A percentile compares a stretch with the other conserved stretches of the same genome.
These are phyloP conservation scores for Yarrowia phangngaensis DNA, from an alignment of 805 yeast species.

Conservation along the genomic window DNA sequence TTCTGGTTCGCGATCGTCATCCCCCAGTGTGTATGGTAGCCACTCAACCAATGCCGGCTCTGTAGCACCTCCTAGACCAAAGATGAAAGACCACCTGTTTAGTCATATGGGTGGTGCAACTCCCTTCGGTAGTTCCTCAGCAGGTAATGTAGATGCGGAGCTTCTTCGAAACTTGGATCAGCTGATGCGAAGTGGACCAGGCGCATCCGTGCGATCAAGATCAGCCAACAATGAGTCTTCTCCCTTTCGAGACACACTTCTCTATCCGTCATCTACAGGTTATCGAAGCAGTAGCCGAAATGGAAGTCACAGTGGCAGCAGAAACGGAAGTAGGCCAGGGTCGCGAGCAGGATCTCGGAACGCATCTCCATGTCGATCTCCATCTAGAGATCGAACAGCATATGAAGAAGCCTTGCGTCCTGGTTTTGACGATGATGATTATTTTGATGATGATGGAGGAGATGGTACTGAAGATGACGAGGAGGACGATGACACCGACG, in stretches of 20 bases:
- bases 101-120: conserved; percentile 19
- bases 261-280: conserved; percentile 6
- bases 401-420: conserved; percentile 19
- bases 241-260: conserved; percentile 9
- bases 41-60: conserved; percentile 19
- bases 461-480: conserved; percentile 60
- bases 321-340: conserved; percentile 18
- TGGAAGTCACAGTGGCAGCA: conserved; percentile 24
- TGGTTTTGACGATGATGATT: conserved; percentile 27
- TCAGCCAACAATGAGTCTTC: conserved; percentile 15
- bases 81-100: conserved; percentile 6
- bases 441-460: conserved; percentile 29
- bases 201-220: conserved; percentile 14
- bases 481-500: conserved; percentile 41
- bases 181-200: conserved; percentile 22
- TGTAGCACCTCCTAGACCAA: conserved; percentile 1
- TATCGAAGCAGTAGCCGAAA: conserved; percentile 28
- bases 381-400: conserved; percentile 7
- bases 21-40: conserved; percentile 16
- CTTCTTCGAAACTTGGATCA: conserved; percentile 20
- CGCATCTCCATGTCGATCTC: conserved; percentile 1
- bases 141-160: conserved; percentile 17
- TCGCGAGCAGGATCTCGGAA: conserved; percentile 21
- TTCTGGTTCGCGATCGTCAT: conserved; percentile 1
- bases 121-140: conserved; percentile 12